These are phyloP conservation scores for Escallonia rubra DNA, from an alignment of 129 eudicot genomes.

Conservation along the genomic window DNA sequence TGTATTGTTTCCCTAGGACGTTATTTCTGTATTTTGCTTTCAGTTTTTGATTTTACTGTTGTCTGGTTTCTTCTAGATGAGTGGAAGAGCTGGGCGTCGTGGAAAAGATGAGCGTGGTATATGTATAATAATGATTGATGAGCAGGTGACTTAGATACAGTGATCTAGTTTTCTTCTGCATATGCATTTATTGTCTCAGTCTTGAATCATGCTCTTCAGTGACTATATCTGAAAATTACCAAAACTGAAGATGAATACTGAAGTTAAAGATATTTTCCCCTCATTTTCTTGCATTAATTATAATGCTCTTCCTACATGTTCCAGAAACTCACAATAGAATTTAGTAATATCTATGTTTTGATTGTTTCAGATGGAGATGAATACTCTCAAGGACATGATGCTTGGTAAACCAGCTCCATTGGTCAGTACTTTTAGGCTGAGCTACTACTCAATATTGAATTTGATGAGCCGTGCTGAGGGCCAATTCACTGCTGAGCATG, in stretches of 20 bases:
- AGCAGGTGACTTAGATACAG: slow-evolving; percentile 44
- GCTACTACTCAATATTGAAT: slow-evolving; percentile 94
- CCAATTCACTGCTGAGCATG: slow-evolving; percentile 98
- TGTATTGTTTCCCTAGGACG: background rate
- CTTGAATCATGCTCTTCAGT: too few relatives aligned
- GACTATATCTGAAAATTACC: too few relatives aligned
- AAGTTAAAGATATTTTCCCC: background rate
- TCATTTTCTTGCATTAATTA: background rate
- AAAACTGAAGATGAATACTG: too few relatives aligned
- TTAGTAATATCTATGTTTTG: background rate
- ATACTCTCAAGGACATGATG: slow-evolving; percentile 88
- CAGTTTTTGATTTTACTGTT: slow-evolving; percentile 11
- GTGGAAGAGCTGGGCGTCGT: slow-evolving; percentile 99
- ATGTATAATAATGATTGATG: slow-evolving; percentile 94
- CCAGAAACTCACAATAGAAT: background rate
- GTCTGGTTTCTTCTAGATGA: slow-evolving; percentile 57
- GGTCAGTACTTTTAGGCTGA: slow-evolving; percentile 93
- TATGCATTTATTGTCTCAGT: too few relatives aligned
- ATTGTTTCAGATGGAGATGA: slow-evolving; percentile 85
- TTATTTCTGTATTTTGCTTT: slow-evolving; percentile 9
- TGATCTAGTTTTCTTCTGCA: too few relatives aligned
- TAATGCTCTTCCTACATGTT: background rate
- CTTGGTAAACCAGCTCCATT: slow-evolving; percentile 95
- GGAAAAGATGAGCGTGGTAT: slow-evolving; percentile 99
- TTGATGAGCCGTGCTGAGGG: slow-evolving; percentile 99